A percentile compares a stretch with the other conserved stretches of the same genome.
Conservation (phyloP, 1,284 basidiomycete genomes). For the Trichosporon sp. region DNA sequence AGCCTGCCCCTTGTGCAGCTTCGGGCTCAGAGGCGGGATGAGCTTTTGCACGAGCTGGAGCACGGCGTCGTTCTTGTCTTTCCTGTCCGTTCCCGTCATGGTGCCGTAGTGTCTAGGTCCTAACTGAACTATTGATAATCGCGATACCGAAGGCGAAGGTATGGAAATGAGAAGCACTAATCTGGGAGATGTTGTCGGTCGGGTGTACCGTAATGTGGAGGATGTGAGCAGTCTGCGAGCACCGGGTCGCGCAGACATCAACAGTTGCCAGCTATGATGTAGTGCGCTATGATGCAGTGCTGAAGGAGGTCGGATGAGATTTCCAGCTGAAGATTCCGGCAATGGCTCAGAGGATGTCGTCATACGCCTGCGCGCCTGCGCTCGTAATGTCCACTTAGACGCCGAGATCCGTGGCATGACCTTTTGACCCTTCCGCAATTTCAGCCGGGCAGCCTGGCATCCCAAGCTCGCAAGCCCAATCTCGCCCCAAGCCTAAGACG, state of each 20-base stretch:
- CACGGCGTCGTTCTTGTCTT: slow-evolving; percentile 46
- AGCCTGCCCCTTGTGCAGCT: slow-evolving; percentile 94
- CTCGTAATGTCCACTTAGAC: background rate
- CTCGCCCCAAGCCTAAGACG: too few relatives aligned
- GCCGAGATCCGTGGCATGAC: background rate
- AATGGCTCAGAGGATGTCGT: background rate
- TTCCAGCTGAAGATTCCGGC: background rate
- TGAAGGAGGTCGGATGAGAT: background rate
- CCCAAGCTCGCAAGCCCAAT: too few relatives aligned
- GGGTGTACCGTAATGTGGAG: too few relatives aligned
- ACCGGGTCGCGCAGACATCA: background rate
- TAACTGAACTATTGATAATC: background rate
- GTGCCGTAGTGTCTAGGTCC: background rate
- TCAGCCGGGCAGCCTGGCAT: too few relatives aligned
- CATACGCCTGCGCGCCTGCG: background rate
- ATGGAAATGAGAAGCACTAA: background rate
- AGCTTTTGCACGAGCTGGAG: slow-evolving; percentile 50
- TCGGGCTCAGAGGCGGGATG: slow-evolving; percentile 56
- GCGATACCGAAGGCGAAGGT: background rate
- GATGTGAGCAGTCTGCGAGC: background rate
- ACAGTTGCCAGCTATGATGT: background rate
- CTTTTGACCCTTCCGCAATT: background rate
- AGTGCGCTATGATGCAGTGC: background rate
- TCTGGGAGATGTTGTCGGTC: too few relatives aligned
- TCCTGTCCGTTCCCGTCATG: background rate